phyloP scores from a whole-genome alignment of 208 protist species.

The Trypanosoma lewisi region DNA sequence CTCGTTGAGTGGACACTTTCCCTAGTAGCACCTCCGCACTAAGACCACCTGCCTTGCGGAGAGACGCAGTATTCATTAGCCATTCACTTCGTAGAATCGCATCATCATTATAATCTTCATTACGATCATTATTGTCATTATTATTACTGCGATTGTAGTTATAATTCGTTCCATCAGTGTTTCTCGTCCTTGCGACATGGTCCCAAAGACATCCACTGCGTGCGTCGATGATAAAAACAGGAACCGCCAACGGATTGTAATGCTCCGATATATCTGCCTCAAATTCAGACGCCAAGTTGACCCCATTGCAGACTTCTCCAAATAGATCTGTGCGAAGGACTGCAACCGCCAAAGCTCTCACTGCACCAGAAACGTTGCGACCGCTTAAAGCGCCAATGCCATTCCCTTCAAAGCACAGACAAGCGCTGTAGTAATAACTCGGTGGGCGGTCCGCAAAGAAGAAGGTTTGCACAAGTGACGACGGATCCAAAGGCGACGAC shows the following conservation, averaged over 20 bases:
- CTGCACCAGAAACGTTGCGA: background rate
- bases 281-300: slow-evolving; percentile 4
- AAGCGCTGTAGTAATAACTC: slow-evolving; percentile 38
- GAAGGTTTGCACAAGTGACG: background rate
- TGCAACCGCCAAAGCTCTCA: slow-evolving; percentile 39
- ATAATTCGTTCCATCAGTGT: background rate
- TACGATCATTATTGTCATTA: background rate
- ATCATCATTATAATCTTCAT: background rate
- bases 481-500: background rate
- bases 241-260: slow-evolving; percentile 29
- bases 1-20: slow-evolving; percentile 4
- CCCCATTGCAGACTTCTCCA: slow-evolving; percentile 46
- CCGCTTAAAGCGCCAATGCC: slow-evolving; percentile 40
- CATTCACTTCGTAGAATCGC: slow-evolving; percentile 9
- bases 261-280: background rate
- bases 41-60: slow-evolving; percentile 24
- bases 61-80: slow-evolving; percentile 23
- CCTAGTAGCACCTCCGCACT: slow-evolving; percentile 20
- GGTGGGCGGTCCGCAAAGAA: slow-evolving; percentile 29
- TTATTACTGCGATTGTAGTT: background rate
- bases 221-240: slow-evolving; percentile 55
- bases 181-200: background rate
- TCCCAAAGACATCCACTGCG: slow-evolving; percentile 30
- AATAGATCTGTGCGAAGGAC: slow-evolving; percentile 44
- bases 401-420: slow-evolving; percentile 42